A percentile compares a stretch with the other conserved stretches of the same genome.
These are phyloP conservation scores for Thraustochytrium striatum DNA, from an alignment of 352 stramenopile species.

Conservation along the genomic window DNA sequence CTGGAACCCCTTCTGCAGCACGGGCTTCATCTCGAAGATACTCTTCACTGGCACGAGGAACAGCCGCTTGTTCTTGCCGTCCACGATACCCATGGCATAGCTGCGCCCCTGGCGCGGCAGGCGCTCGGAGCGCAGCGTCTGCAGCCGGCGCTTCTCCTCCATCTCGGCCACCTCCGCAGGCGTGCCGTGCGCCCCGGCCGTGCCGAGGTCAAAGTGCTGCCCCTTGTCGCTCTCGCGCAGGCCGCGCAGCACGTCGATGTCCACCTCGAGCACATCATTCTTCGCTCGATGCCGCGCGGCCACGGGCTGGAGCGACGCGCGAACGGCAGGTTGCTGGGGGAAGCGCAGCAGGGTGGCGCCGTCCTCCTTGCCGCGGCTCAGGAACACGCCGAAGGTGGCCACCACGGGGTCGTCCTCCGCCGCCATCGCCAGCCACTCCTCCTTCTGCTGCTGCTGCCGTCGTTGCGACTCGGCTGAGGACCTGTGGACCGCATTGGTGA, in stretches of 20 bases:
- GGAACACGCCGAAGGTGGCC: neutral
- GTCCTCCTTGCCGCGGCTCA: neutral
- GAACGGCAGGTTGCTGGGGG: neutral
- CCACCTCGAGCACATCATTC: neutral
- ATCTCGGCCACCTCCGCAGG: neutral
- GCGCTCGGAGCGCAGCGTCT: neutral
- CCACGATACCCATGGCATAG: neutral
- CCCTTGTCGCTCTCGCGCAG: neutral
- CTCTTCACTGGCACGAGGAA: neutral
- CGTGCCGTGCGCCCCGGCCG: neutral
- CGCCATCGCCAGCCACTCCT: no score
- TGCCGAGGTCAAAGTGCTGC: neutral
- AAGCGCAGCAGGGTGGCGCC: neutral
- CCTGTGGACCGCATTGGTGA: no score
- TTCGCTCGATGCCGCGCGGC: neutral
- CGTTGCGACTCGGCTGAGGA: no score
- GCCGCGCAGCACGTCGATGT: neutral
- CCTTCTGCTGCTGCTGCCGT: no score
- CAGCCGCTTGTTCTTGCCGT: neutral
- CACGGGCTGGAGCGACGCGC: neutral
- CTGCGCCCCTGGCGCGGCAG: neutral
- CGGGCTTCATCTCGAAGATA: neutral
- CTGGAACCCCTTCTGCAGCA: neutral
- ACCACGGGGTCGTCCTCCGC: neutral
- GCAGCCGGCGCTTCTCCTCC: neutral